Evolutionary conservation across 805 yeast genomes (phyloP), one percentile per base, ranked within the genome.

Genomic region (Cyberlindnera nakhonratchasimensis): DNA sequence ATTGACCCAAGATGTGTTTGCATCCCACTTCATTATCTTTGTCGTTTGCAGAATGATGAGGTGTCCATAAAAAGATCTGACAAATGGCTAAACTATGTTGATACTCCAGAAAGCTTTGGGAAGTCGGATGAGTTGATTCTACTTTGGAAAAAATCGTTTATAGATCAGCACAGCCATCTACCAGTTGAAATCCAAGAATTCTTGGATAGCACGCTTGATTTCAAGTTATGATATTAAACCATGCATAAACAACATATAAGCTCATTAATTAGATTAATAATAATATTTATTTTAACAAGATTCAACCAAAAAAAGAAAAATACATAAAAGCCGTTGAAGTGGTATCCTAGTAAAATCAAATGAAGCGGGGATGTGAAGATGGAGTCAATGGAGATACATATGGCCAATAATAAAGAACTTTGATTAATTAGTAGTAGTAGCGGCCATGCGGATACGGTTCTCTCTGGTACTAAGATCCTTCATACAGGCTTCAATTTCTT

Each of bases 381-480:
- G 11, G 25, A 23, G 8, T 23, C 11, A 8, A 11, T 23, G 11
- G 25, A 23, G 25, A 23, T 11, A 23, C 10, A 23, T 23, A 23
- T 23, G 8, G 10, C 11, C 25, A 23, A n/a, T n/a, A n/a, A n/a
- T n/a, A n/a, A n/a, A n/a, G 25, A 8, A 8, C 10, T 23, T 8
- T 23, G 11, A 8, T 23, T 23, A 23, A 23, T 23, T 23, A 23
- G 8, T 11, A 8, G 25, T 23, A 23, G 25, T 12, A 26, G 29
- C n/a, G 17, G 34, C 28, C 32, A 23, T 29, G 20, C 48, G 51
- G 20, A 54, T 42, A 5, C 38, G 45, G 5, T 40, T 44, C 36
- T 57, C 58, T 37, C 51, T 42, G 24, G 13, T 35, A 11, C 42
- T 40, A 20, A 57, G 45, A 11, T 52, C 56, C 10, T 44, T 39